Base-by-base conservation (phyloP, 2,329 filamentous ascomycete species). In the Claviceps sorghi region DNA sequence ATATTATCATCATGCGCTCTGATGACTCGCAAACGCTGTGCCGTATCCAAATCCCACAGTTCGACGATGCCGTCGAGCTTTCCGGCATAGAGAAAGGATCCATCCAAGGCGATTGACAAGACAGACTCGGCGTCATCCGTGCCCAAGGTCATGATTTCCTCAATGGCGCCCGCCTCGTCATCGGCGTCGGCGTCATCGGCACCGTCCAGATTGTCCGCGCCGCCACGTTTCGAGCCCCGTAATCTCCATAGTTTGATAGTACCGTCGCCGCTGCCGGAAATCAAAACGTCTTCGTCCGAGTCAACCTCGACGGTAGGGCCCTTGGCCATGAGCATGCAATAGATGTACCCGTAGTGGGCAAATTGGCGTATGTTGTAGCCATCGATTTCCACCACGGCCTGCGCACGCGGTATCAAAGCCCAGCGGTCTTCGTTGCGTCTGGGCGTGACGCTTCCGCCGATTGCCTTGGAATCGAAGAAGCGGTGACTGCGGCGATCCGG, bases 41-140 rank as follows among this genome's bases (percentile, higher is more conserved):
- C 83, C 0, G 93, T 97, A 64, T 97, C 91, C 15, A 98, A 75
- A 64, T 98, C 94, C 91, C 94, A 98, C 11, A 98, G 80, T 64
- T 97, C 91, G 54, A 98, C 81, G 49, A 95, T 79, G 22, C 93
- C 94, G 41, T 87, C 83, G 1, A 89, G 78, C 59, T 94, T 86
- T 47, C 93, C 93, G 54, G 86, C 88, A 64, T 97, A 98, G 4
- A 98, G 75, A 58, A 98, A 94, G 0, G 89, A 90, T 0, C 88
- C 89, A 56, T 97, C 90, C 2, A 95, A 77, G 5, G 87, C 84
- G 50, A 98, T 75, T 0, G 88, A 93, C 54, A 96, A 72, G 13
- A 84, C 77, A 0, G 80, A 83, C 55, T 80, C 75, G 4, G 74
- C 79, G 57, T 84, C 77, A 53, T 83, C 80, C 7, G 74, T 67